phyloP scores from a whole-genome alignment of 1,284 basidiomycete genomes.

The Volvariella volvacea region DNA sequence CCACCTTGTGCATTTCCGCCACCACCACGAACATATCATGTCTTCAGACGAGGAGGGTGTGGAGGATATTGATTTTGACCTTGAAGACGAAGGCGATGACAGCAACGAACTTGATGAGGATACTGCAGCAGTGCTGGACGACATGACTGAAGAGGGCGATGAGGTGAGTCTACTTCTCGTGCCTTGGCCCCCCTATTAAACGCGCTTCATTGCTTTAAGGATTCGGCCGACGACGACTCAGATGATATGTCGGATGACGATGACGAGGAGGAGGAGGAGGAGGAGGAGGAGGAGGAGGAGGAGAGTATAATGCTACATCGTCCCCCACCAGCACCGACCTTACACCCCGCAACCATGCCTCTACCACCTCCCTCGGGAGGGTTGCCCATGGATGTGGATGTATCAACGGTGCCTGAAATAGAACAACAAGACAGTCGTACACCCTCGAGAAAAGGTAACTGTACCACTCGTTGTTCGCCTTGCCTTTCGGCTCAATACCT shows the following conservation, averaged over 20 bases:
- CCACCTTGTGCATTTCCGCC: too few species aligned
- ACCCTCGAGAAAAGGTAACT: constrained; percentile 1
- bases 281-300: constrained; percentile 34
- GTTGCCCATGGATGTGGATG: constrained; percentile 10
- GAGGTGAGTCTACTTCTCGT: constrained; percentile 39
- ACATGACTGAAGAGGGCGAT: constrained; percentile 57
- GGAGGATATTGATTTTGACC: constrained; percentile 40
- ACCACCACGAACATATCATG: too few species aligned
- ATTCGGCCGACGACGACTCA: constrained; percentile 19
- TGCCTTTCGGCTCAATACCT: too few species aligned
- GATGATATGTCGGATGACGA: constrained; percentile 11
- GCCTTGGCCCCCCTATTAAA: background rate
- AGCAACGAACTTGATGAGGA: constrained; percentile 37
- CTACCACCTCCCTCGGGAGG: constrained; percentile 12
- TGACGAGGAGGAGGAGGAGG: constrained; percentile 34
- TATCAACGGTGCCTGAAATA: constrained; percentile 9
- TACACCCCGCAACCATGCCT: constrained; percentile 10
- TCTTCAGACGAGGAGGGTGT: constrained; percentile 62
- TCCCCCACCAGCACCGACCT: constrained; percentile 14
- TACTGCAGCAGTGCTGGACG: constrained; percentile 39
- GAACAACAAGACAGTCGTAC: constrained; percentile 1
- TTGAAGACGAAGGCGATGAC: constrained; percentile 41
- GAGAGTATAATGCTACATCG: constrained; percentile 16
- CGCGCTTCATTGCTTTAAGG: constrained; percentile 27
- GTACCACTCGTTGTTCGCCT: background rate